Percentiles rank a stretch among this genome's conserved stretches.
phyloP scores from a whole-genome alignment of 1,139 yeast genomes.

The Nadsonia commutata region DNA sequence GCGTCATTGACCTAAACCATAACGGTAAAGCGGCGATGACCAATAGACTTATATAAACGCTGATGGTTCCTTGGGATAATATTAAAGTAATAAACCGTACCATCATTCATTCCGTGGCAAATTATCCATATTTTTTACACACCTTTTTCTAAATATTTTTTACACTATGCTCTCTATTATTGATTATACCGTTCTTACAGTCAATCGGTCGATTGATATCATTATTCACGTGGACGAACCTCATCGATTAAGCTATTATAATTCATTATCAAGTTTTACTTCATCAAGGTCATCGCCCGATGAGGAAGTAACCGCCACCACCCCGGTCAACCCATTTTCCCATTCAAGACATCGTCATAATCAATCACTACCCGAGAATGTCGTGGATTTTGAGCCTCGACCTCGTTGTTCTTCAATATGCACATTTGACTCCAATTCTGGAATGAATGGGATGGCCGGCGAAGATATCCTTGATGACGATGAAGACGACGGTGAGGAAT shows the following conservation, averaged over 20 bases:
- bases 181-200: not conserved
- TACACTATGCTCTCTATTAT: not conserved
- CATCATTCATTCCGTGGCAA: no score
- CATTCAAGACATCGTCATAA: not conserved
- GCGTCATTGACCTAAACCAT: no score
- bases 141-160: no score
- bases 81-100: no score
- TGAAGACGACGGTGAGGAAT: not conserved
- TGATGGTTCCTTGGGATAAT: no score
- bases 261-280: not conserved
- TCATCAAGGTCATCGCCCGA: not conserved
- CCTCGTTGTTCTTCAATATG: not conserved
- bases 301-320: not conserved
- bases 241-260: not conserved
- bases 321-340: not conserved
- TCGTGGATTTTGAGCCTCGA: not conserved
- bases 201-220: not conserved
- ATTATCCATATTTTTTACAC: no score
- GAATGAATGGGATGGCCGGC: not conserved
- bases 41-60: no score
- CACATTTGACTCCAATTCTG: not conserved
- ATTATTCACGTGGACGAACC: no score
- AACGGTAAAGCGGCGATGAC: no score
- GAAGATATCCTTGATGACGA: not conserved
- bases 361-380: not conserved